These are phyloP conservation scores for Phytophthora citricola DNA, from an alignment of 352 stramenopile genomes.

Conservation along the genomic window DNA sequence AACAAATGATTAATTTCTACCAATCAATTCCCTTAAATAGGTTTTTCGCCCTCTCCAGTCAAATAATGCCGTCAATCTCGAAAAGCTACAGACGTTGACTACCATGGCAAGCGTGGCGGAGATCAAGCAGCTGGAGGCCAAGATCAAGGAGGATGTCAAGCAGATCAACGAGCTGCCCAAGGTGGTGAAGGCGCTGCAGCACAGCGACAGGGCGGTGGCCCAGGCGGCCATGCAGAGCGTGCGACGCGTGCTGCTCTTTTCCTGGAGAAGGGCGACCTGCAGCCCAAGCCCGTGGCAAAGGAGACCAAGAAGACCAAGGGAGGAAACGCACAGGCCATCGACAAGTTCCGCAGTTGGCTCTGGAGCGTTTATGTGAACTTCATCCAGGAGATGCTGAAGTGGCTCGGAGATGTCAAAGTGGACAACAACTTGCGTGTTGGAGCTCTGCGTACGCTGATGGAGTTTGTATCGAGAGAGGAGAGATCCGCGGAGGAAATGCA, in stretches of 20 bases:
- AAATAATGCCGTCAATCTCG: conserved; percentile 19
- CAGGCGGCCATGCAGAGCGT: conserved; percentile 85
- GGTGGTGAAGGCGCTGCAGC: conserved; percentile 74
- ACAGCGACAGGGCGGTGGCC: conserved; percentile 74
- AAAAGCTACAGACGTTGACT: conserved; percentile 20
- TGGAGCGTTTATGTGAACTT: conserved; percentile 84
- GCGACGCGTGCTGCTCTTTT: conserved; percentile 85
- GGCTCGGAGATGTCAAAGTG: conserved; percentile 54
- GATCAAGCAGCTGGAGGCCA: conserved; percentile 88
- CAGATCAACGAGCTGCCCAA: conserved; percentile 86
- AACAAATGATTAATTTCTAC: background rate
- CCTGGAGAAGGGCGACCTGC: conserved; percentile 81
- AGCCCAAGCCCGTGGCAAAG: conserved; percentile 37
- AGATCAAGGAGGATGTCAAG: conserved; percentile 89
- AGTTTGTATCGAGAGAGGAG: conserved; percentile 84
- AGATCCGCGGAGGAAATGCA: conserved; percentile 40
- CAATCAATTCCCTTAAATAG: background rate
- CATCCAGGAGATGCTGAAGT: conserved; percentile 85
- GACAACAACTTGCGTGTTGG: conserved; percentile 78
- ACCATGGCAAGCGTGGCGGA: conserved; percentile 67
- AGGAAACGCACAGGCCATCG: conserved; percentile 53
- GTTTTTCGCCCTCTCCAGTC: conserved; percentile 18
- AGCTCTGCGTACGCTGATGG: conserved; percentile 89
- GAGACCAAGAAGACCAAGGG: conserved; percentile 53
- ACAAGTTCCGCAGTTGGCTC: conserved; percentile 85